These are phyloP conservation scores for Ceratocystis colombiana DNA, from an alignment of 2,329 filamentous ascomycete species.

Conservation along the genomic window DNA sequence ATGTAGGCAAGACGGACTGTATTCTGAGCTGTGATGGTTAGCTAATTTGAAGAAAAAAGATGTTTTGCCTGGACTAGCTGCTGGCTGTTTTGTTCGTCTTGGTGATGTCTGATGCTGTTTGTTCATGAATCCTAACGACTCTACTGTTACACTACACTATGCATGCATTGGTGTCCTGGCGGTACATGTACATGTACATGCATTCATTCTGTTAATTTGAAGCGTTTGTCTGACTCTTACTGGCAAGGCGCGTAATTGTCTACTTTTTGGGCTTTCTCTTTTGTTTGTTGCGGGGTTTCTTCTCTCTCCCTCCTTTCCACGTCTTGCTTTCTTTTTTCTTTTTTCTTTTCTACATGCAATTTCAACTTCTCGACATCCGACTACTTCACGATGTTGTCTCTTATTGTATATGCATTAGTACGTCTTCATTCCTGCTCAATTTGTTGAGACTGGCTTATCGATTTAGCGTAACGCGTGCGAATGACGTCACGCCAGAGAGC, in stretches of 20 bases:
- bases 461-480: too few relatives aligned
- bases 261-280: background rate
- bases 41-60: background rate
- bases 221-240: too few relatives aligned
- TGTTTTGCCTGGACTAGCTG: background rate
- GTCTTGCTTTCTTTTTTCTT: background rate
- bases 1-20: background rate
- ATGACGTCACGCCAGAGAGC: background rate
- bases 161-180: background rate
- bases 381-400: background rate
- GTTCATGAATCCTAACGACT: too few relatives aligned
- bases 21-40: background rate
- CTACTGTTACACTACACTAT: background rate
- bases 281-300: background rate
- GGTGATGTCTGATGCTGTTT: too few relatives aligned
- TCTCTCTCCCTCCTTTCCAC: constrained; percentile 5
- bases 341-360: background rate
- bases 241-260: too few relatives aligned
- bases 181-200: too few relatives aligned
- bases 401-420: constrained; percentile 15
- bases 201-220: too few relatives aligned
- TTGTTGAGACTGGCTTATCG: too few relatives aligned
- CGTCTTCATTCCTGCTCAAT: background rate
- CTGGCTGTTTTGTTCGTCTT: background rate
- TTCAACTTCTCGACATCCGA: too few relatives aligned